phyloP scores from a whole-genome alignment of 768 basidiomycete species.

The Brasilioporus rufonigricans region DNA sequence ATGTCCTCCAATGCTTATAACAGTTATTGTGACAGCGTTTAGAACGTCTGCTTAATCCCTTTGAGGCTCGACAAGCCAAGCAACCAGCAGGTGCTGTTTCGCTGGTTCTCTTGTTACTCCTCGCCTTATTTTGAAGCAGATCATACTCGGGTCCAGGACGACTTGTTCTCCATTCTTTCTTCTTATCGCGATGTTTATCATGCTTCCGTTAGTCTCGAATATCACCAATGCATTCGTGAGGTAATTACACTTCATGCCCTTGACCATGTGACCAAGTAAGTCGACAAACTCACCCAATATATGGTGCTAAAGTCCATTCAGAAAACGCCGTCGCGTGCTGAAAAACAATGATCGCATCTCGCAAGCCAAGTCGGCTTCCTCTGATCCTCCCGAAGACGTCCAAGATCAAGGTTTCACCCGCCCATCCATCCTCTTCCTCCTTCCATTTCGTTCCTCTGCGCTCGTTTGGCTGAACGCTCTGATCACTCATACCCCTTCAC shows the following conservation, averaged over 20 bases:
- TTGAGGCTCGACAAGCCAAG: constrained; percentile 52
- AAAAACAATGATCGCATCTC: constrained; percentile 95
- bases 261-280: constrained; percentile 87
- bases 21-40: constrained; percentile 42
- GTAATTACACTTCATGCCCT: constrained; percentile 75
- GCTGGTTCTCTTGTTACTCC: background rate
- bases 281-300: background rate
- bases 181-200: constrained; percentile 77
- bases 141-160: constrained; percentile 56
- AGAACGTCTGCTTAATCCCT: constrained; percentile 54
- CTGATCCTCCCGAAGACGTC: constrained; percentile 64
- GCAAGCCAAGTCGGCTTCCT: constrained; percentile 56
- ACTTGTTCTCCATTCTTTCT: constrained; percentile 62
- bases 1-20: background rate
- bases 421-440: constrained; percentile 86
- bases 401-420: constrained; percentile 99
- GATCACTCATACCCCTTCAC: constrained; percentile 68
- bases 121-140: constrained; percentile 34
- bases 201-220: constrained; percentile 61
- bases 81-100: constrained; percentile 46
- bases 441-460: constrained; percentile 91
- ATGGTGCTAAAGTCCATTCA: constrained; percentile 31
- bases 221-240: constrained; percentile 63
- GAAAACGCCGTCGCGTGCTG: constrained; percentile 85
- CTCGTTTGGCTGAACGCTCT: constrained; percentile 80